Percentiles rank a stretch among this genome's conserved stretches.
Conservation (phyloP, 2,329 filamentous ascomycete genomes). For the Thelonectria olida region DNA sequence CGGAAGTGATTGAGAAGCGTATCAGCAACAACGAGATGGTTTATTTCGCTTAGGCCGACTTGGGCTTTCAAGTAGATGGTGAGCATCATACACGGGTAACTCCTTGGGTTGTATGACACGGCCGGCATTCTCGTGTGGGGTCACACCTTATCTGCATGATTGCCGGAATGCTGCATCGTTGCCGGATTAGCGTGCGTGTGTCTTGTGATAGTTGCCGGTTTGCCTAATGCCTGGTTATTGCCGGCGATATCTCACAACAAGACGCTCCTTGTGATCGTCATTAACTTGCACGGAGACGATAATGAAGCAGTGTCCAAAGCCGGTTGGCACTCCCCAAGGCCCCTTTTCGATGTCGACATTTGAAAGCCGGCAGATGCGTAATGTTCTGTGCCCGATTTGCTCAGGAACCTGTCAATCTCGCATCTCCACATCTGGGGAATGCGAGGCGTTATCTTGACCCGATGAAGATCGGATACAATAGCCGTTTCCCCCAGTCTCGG, state of each 20-base stretch:
- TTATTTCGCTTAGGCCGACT: conserved; percentile 4
- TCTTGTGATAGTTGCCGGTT: neutral
- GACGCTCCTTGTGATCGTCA: neutral
- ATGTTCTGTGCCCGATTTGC: conserved; percentile 10
- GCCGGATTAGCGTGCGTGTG: conserved; percentile 1
- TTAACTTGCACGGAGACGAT: neutral
- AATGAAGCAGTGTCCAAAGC: too few relatives aligned
- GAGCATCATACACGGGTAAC: neutral
- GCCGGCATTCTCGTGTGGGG: neutral
- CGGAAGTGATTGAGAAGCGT: neutral
- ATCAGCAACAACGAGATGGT: neutral
- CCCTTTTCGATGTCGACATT: neutral
- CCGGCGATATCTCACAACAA: neutral
- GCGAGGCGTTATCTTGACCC: conserved; percentile 5
- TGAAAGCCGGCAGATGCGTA: conserved; percentile 9
- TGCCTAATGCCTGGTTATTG: neutral
- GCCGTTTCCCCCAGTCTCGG: too few relatives aligned
- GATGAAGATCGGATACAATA: too few relatives aligned
- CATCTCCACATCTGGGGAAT: neutral
- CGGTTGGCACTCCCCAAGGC: too few relatives aligned
- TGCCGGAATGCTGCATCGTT: neutral
- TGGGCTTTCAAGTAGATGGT: neutral
- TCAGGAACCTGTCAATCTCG: neutral
- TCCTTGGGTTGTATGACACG: too few relatives aligned
- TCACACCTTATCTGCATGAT: neutral